phyloP scores from a whole-genome alignment of 306 rosid genomes.

The Carpinus viminea region DNA sequence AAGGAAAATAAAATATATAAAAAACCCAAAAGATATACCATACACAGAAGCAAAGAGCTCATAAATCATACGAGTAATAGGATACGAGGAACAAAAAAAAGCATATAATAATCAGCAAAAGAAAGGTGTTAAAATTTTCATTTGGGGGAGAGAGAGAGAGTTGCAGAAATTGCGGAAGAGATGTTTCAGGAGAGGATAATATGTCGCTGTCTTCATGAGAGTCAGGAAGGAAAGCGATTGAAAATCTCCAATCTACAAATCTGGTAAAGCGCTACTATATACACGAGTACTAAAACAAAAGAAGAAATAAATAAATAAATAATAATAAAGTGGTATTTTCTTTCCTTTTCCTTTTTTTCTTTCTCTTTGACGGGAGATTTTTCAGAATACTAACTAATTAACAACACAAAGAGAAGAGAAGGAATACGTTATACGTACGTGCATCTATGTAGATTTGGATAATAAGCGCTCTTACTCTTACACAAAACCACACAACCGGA shows the following conservation, averaged over 20 bases:
- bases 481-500: no score
- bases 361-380: constrained; percentile 18
- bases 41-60: background rate
- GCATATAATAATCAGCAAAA: background rate
- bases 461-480: background rate
- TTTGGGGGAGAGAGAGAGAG: constrained; percentile 5
- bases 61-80: background rate
- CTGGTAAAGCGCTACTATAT: constrained; percentile 37
- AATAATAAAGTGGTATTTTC: background rate
- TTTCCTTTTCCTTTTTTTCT: constrained; percentile 7
- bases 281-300: constrained; percentile 26
- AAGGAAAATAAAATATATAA: constrained; percentile 9
- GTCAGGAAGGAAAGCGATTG: constrained; percentile 69
- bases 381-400: constrained; percentile 1
- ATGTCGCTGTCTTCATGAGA: constrained; percentile 75
- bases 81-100: background rate
- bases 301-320: background rate
- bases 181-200: constrained; percentile 29
- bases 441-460: background rate
- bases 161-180: constrained; percentile 54
- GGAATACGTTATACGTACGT: no score
- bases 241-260: constrained; percentile 54
- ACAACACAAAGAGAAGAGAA: background rate
- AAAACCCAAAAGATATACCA: background rate
- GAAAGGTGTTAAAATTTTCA: no score